Evolutionary conservation across 768 basidiomycete genomes (phyloP), one percentile per base, ranked within the genome.

Genomic region (Paxillus rubicundulus): DNA sequence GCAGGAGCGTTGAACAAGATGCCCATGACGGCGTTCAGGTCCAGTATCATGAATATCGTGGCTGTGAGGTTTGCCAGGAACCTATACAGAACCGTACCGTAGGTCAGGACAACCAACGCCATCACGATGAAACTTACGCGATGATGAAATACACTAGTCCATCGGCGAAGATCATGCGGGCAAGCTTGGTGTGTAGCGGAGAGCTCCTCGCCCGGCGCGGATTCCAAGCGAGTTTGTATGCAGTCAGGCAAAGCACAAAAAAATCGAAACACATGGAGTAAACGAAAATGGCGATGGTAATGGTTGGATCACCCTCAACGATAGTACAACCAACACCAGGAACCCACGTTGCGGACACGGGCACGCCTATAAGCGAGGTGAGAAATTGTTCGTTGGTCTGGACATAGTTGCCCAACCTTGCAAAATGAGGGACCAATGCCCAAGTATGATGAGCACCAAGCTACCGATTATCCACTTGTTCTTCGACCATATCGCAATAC

Each of bases 201-300:
- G 42, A 43, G 21, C 37, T 28, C 5, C 62, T 56, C 39, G 58
- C 49, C 24, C 54, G 13, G 12, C 53, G 58, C 33, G 48, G 56
- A 9, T 53, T 51, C 68, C 66, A 67, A 12, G 67, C 67, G 20
- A 89, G 76, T 62, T 85, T 87, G 67, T 78, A 82, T 12, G 76
- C 79, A 36, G 80, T 86, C 57, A 89, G 67, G 20, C 72, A 53
- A 40, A 88, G 74, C 36, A 87, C 84, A 28, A 77, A 51, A 18
- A 86, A 70, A 63, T 89, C 87, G 62, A 89, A 87, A 61, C 74
- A 73, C 87, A 89, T 89, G 30, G 86, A 82, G 59, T 89, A 89
- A 30, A 87, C 82, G 66, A 88, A 89, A 5, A 84, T 84, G 3
- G 83, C 82, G 5, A 84, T 82, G 30, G 88, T 76, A 47, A 87